Conservation (phyloP, 306 rosid species). For the Medicago lupulina region DNA sequence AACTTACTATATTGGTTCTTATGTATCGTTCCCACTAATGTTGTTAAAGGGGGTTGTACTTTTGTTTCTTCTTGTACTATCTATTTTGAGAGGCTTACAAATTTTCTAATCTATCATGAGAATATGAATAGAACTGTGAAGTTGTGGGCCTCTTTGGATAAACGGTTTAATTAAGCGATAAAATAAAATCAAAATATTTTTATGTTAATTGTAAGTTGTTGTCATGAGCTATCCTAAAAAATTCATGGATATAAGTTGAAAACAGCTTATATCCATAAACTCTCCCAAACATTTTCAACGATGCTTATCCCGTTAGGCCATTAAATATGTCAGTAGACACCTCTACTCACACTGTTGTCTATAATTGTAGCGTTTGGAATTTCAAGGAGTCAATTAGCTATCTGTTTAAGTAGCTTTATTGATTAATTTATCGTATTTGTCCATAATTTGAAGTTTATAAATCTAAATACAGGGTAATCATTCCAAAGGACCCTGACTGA, state of each 20-base stretch:
- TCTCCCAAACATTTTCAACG: neutral
- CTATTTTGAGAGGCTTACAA: neutral
- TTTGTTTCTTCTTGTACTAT: slow-evolving; percentile 34
- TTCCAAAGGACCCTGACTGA: slow-evolving; percentile 44
- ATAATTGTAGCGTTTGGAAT: neutral
- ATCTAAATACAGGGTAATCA: slow-evolving; percentile 42
- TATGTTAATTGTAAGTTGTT: neutral
- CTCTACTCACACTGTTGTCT: neutral
- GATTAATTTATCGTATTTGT: neutral
- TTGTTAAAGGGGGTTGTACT: neutral
- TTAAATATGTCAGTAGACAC: neutral
- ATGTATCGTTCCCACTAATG: slow-evolving; percentile 3
- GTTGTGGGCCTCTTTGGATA: neutral
- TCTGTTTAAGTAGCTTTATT: slow-evolving; percentile 2
- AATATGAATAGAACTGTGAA: neutral
- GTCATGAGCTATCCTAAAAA: neutral
- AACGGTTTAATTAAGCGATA: neutral
- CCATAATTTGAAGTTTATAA: slow-evolving; percentile 19
- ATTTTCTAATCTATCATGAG: neutral
- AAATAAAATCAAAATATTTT: neutral
- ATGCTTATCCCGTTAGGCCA: neutral
- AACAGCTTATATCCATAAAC: neutral
- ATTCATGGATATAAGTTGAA: too few relatives aligned
- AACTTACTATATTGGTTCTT: neutral
- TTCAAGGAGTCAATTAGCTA: neutral